These are phyloP conservation scores for Blastocystis sp. DNA, from an alignment of 352 stramenopile species.

Conservation along the genomic window DNA sequence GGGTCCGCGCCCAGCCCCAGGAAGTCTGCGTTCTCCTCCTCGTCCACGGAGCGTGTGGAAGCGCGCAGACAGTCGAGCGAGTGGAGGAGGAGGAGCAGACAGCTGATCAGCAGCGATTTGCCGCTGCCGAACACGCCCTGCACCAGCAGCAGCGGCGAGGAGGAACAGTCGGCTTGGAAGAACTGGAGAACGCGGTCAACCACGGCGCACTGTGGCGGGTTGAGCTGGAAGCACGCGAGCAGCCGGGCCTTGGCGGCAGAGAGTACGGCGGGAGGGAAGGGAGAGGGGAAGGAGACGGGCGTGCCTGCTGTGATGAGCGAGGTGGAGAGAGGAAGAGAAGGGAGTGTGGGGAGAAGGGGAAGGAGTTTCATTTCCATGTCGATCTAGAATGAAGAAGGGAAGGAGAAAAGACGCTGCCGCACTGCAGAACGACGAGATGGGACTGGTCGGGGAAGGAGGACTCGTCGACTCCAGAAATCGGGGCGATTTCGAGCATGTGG, in stretches of 20 bases:
- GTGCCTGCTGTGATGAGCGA: background rate
- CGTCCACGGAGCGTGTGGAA: background rate
- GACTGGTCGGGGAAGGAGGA: background rate
- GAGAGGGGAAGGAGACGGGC: background rate
- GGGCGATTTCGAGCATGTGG: slow-evolving; percentile 11
- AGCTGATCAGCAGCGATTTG: slow-evolving; percentile 16
- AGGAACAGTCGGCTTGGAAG: background rate
- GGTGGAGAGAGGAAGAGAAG: background rate
- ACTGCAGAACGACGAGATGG: background rate
- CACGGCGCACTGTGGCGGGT: background rate
- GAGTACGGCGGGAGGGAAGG: background rate
- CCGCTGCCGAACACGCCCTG: slow-evolving; percentile 56
- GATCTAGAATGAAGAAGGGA: background rate
- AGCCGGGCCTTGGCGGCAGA: background rate
- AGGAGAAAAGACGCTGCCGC: background rate
- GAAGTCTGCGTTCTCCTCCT: background rate
- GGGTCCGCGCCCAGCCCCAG: background rate
- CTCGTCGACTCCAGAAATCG: background rate
- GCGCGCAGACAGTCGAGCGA: background rate
- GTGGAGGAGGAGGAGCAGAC: slow-evolving; percentile 35
- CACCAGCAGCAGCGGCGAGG: slow-evolving; percentile 4
- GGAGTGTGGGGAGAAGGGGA: background rate
- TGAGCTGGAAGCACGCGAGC: background rate
- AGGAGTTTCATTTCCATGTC: slow-evolving; percentile 47
- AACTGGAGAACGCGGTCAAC: slow-evolving; percentile 3